These are phyloP conservation scores for Aureobasidium lini DNA, from an alignment of 2,329 filamentous ascomycete species.

Conservation along the genomic window DNA sequence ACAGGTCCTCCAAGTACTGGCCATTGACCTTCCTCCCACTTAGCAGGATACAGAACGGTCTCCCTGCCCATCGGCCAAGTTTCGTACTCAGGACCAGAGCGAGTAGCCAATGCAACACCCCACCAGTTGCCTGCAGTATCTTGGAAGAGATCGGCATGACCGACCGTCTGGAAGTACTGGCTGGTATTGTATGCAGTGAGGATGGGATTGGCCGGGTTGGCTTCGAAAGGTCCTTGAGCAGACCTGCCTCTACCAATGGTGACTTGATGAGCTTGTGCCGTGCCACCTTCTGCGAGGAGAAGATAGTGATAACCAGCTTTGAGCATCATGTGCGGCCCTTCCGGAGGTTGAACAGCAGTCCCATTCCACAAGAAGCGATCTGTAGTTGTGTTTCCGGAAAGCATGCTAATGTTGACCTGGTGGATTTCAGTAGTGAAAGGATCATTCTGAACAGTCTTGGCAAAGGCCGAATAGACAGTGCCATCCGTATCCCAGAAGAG, in stretches of 20 bases:
- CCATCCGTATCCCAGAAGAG: constrained; percentile 52
- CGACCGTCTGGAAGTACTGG: constrained; percentile 43
- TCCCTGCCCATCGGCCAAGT: constrained; percentile 50
- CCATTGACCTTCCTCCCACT: constrained; percentile 40
- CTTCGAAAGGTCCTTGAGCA: constrained; percentile 22
- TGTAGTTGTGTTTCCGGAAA: constrained; percentile 22
- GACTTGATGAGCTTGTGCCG: constrained; percentile 32
- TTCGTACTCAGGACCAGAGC: constrained; percentile 36
- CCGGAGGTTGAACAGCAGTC: constrained; percentile 26
- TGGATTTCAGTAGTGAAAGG: constrained; percentile 30
- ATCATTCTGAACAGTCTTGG: neutral
- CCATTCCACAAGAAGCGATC: constrained; percentile 30
- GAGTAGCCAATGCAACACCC: constrained; percentile 41
- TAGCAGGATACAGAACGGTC: constrained; percentile 42
- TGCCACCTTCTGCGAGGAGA: constrained; percentile 32
- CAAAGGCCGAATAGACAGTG: constrained; percentile 39
- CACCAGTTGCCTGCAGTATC: constrained; percentile 47
- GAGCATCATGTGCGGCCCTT: constrained; percentile 33
- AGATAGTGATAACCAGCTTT: constrained; percentile 32
- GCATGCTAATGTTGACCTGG: constrained; percentile 26
- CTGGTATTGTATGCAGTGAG: constrained; percentile 22
- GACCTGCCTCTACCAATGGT: constrained; percentile 33
- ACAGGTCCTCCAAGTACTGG: constrained; percentile 32
- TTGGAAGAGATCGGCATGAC: constrained; percentile 51
- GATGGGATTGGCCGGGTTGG: constrained; percentile 22